Conservation (phyloP, 768 basidiomycete species). For the Suillus discolor region DNA sequence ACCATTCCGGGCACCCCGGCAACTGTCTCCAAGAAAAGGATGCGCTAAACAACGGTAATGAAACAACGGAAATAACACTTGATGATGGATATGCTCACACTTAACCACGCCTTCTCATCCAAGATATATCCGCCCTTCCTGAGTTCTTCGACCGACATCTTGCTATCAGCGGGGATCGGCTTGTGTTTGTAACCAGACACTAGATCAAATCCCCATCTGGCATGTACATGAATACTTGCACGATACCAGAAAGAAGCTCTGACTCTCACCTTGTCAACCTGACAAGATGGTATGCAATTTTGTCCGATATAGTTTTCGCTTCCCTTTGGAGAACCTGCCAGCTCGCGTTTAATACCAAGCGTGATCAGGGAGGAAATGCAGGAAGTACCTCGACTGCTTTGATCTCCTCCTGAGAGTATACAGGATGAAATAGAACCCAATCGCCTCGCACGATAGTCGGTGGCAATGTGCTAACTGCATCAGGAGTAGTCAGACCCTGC, state of each 20-base stretch:
- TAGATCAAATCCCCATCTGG: constrained; percentile 74
- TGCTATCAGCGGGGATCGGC: constrained; percentile 57
- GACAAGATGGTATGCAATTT: constrained; percentile 68
- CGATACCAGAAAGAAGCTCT: constrained; percentile 5
- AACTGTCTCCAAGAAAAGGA: constrained; percentile 81
- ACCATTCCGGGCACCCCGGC: constrained; percentile 98
- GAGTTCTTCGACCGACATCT: constrained; percentile 74
- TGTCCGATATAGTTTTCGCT: constrained; percentile 70
- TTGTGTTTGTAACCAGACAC: constrained; percentile 86
- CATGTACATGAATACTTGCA: constrained; percentile 9
- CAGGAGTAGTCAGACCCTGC: constrained; percentile 25
- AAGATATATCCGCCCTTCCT: constrained; percentile 74
- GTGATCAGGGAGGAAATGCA: constrained; percentile 8
- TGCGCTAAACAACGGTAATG: constrained; percentile 37
- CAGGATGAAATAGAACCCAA: constrained; percentile 94
- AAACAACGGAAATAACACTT: constrained; percentile 30
- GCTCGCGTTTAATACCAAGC: constrained; percentile 13
- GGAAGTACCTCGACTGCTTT: constrained; percentile 65
- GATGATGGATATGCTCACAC: constrained; percentile 41
- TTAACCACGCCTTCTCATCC: constrained; percentile 76
- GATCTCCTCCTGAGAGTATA: constrained; percentile 77
- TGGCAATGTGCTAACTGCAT: constrained; percentile 53
- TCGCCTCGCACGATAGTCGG: constrained; percentile 63
- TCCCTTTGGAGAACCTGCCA: constrained; percentile 69
- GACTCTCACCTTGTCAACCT: constrained; percentile 46